These are phyloP conservation scores for Nyssa sinensis DNA, from an alignment of 148 eudicot species.

Conservation along the genomic window DNA sequence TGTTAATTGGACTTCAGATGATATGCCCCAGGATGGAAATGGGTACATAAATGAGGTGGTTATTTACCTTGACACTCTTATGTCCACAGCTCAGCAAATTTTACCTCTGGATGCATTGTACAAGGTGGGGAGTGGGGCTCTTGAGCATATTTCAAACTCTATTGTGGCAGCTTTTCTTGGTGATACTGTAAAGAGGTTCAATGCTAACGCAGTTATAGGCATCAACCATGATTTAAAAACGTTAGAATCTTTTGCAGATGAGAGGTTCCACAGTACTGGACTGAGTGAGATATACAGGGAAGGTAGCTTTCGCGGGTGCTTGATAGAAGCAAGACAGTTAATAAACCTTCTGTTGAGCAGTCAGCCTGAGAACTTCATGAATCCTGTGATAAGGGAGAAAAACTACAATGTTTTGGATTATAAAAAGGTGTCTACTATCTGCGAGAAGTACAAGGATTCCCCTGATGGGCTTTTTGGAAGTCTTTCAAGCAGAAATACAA, in stretches of 20 bases:
- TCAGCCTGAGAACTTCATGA: conserved; percentile 94
- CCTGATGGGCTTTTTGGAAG: conserved; percentile 87
- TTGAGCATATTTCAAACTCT: conserved; percentile 80
- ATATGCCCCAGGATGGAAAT: conserved; percentile 46
- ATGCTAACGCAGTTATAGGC: conserved; percentile 68
- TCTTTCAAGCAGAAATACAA: conserved; percentile 75
- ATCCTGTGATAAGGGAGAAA: conserved; percentile 79
- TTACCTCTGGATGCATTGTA: conserved; percentile 76
- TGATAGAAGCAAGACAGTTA: conserved; percentile 79
- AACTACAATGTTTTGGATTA: conserved; percentile 71
- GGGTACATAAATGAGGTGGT: conserved; percentile 74
- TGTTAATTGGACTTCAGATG: conserved; percentile 82
- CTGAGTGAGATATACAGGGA: conserved; percentile 75
- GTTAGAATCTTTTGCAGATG: conserved; percentile 79
- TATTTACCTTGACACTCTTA: conserved; percentile 67
- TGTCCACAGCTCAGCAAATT: conserved; percentile 86
- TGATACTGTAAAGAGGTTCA: conserved; percentile 83
- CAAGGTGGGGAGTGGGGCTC: conserved; percentile 87
- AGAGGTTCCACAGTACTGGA: conserved; percentile 73
- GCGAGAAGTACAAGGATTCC: conserved; percentile 88
- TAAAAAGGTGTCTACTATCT: conserved; percentile 75
- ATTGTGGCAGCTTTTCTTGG: conserved; percentile 72
- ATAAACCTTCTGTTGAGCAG: conserved; percentile 80
- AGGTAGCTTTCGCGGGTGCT: conserved; percentile 61
- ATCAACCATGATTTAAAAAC: conserved; percentile 66